Evolutionary conservation across 768 basidiomycete species (phyloP).

Genomic region (Polyporus arcularius): DNA sequence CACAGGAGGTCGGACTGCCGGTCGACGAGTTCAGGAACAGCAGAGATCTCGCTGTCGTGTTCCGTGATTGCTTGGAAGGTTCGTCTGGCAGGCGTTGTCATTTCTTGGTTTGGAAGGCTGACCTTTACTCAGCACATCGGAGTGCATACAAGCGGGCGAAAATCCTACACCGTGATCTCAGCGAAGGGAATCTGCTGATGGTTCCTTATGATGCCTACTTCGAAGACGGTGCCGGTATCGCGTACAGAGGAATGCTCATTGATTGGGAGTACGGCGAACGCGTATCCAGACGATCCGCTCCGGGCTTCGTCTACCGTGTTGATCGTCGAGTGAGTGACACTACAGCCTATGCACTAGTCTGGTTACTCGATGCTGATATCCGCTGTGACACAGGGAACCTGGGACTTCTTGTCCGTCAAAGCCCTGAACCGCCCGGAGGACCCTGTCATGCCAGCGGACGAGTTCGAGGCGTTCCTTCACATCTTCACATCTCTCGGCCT

Average conservation of each 20-base stretch:
- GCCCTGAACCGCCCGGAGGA: constrained; percentile 11
- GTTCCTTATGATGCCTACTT: neutral
- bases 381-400: constrained; percentile 16
- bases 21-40: neutral
- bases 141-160: neutral
- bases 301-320: neutral
- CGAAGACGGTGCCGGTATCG: neutral
- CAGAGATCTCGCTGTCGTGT: neutral
- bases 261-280: constrained; percentile 11
- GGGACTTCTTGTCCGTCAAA: constrained; percentile 21
- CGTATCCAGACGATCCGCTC: neutral
- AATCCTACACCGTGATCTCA: constrained; percentile 14
- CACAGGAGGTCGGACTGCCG: constrained; percentile 1
- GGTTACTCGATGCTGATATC: no score
- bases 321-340: neutral
- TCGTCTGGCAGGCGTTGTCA: neutral
- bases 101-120: neutral
- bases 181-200: constrained; percentile 6
- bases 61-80: constrained; percentile 5
- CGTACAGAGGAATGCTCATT: neutral
- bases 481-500: constrained; percentile 3
- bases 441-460: constrained; percentile 12
- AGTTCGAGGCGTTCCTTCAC: constrained; percentile 24
- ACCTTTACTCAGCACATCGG: neutral
- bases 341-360: neutral